Percentiles rank a stretch among this genome's conserved stretches.
phyloP scores from a whole-genome alignment of 306 rosid species.

The Argentina anserina region DNA sequence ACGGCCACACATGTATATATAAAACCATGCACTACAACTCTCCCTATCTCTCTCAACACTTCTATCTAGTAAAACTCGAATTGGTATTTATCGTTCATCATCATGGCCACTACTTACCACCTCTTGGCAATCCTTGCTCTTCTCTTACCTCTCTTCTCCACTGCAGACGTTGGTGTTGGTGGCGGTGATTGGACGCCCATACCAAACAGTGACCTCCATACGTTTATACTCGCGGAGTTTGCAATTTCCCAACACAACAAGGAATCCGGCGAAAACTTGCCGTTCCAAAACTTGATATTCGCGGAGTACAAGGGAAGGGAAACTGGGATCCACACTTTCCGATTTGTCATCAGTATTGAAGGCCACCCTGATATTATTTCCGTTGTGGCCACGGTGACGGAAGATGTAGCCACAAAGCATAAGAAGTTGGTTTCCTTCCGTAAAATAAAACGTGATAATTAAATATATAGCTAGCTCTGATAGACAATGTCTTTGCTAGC shows the following conservation, averaged over 20 bases:
- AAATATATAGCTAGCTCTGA: neutral
- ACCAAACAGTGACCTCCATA: neutral
- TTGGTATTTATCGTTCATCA: no score
- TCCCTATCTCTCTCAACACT: neutral
- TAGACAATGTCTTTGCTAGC: no score
- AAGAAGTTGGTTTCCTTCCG: neutral
- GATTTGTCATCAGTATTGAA: neutral
- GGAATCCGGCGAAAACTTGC: neutral
- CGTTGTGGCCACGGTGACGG: neutral
- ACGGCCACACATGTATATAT: neutral
- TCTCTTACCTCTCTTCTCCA: neutral
- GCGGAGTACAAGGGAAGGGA: neutral
- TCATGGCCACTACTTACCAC: neutral
- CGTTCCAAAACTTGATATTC: neutral
- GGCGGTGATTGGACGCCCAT: neutral
- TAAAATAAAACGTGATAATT: no score
- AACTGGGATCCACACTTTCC: neutral
- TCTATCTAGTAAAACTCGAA: neutral
- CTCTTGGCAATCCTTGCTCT: neutral
- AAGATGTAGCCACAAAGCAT: neutral
- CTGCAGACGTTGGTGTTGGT: neutral
- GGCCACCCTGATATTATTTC: neutral
- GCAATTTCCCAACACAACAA: neutral
- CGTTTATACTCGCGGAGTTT: neutral
- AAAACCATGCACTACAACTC: neutral